Conservation (phyloP, 2,329 filamentous ascomycete genomes). For the Penicillium aurantiogriseum region DNA sequence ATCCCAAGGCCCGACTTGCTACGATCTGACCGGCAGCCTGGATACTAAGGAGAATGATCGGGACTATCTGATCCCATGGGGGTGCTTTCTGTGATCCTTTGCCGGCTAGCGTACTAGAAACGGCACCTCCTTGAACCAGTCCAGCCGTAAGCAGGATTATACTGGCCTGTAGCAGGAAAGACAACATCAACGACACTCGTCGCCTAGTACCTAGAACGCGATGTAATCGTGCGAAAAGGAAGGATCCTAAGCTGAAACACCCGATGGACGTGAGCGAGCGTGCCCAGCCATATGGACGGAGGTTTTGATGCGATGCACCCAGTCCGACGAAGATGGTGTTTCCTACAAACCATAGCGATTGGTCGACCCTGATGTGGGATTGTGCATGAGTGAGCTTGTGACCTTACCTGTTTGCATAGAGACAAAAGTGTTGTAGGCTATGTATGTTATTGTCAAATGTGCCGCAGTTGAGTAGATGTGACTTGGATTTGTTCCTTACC, state of each 20-base stretch:
- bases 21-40: constrained; percentile 35
- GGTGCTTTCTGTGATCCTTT: not conserved
- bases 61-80: constrained; percentile 26
- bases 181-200: constrained; percentile 27
- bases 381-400: not conserved
- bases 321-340: constrained; percentile 48
- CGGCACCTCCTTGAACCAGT: constrained; percentile 26
- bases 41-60: constrained; percentile 34
- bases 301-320: constrained; percentile 42
- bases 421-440: constrained; percentile 46
- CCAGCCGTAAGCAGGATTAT: constrained; percentile 30
- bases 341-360: constrained; percentile 21
- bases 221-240: constrained; percentile 41
- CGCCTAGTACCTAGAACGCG: constrained; percentile 22
- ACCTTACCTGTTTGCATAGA: constrained; percentile 39
- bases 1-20: constrained; percentile 28
- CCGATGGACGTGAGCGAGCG: constrained; percentile 46
- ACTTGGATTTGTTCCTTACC: constrained; percentile 13
- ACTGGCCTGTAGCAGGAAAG: constrained; percentile 30
- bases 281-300: constrained; percentile 44
- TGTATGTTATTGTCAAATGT: not conserved
- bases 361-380: not conserved
- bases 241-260: constrained; percentile 44
- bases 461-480: not conserved
- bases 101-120: constrained; percentile 18